Conservation (phyloP, 2,329 filamentous ascomycete species). For the Huntiella decipiens region DNA sequence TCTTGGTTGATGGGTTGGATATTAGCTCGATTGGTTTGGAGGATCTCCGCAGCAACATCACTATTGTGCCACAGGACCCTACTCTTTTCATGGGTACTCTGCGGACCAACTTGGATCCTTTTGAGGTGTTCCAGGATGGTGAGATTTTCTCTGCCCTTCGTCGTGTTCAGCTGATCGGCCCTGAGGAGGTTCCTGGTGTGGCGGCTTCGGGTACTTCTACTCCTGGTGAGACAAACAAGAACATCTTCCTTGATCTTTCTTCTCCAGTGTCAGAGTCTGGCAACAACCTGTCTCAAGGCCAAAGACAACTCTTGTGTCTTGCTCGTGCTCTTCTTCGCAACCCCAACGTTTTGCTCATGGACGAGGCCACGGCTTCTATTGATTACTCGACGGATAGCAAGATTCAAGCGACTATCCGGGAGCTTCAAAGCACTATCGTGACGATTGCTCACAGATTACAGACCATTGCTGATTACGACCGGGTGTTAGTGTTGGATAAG, state of each 20-base stretch:
- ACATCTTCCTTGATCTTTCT: constrained; percentile 74
- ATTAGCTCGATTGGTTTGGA: constrained; percentile 80
- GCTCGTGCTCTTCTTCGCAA: constrained; percentile 81
- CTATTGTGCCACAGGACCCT: constrained; percentile 93
- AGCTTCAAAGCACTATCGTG: constrained; percentile 81
- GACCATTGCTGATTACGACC: constrained; percentile 96
- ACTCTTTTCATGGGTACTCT: constrained; percentile 88
- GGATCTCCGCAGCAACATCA: constrained; percentile 81
- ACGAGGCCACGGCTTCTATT: constrained; percentile 93
- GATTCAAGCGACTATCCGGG: constrained; percentile 91
- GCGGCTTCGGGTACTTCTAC: constrained; percentile 13
- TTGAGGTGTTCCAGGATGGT: constrained; percentile 71
- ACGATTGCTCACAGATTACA: constrained; percentile 92
- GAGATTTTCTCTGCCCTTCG: constrained; percentile 74
- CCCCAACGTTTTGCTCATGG: constrained; percentile 93
- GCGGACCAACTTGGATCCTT: constrained; percentile 82
- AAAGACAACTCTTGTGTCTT: constrained; percentile 84
- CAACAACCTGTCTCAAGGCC: constrained; percentile 85
- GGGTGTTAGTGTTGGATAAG: constrained; percentile 84
- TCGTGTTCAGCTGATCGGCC: constrained; percentile 70
- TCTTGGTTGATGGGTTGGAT: constrained; percentile 80
- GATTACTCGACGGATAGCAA: constrained; percentile 91
- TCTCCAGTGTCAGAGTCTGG: constrained; percentile 78
- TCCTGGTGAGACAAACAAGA: constrained; percentile 57
- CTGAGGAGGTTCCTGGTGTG: constrained; percentile 24